Evolutionary conservation across 768 basidiomycete species (phyloP).

Genomic region (Pleurotus pulmonarius): DNA sequence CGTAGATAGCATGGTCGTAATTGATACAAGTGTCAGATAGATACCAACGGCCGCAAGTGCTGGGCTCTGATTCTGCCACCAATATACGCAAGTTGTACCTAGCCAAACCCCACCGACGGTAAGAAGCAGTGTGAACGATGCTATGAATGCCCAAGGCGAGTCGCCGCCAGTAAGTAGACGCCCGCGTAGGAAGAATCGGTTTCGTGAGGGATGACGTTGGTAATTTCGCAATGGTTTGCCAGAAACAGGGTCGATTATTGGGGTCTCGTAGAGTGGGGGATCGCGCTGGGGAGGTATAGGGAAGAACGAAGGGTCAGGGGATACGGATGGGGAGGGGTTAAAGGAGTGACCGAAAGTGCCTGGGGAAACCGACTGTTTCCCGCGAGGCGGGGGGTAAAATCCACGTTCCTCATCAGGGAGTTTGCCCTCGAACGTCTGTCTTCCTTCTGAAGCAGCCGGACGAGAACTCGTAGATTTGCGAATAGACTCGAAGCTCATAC

Average conservation of each 20-base stretch:
- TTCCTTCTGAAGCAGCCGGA: constrained; percentile 16
- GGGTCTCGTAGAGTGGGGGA: constrained; percentile 33
- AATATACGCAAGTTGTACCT: constrained; percentile 82
- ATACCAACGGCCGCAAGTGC: constrained; percentile 56
- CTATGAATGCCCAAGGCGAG: constrained; percentile 76
- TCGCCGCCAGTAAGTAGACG: constrained; percentile 83
- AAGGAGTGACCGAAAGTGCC: constrained; percentile 10
- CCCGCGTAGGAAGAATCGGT: constrained; percentile 73
- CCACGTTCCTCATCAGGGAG: constrained; percentile 32
- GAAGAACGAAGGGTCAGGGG: constrained; percentile 16
- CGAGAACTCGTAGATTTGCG: constrained; percentile 26
- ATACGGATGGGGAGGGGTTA: constrained; percentile 12
- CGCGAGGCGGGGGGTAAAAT: constrained; percentile 12
- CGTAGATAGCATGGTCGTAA: constrained; percentile 75
- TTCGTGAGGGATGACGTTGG: constrained; percentile 65
- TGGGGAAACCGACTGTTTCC: constrained; percentile 17
- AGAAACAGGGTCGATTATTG: constrained; percentile 31
- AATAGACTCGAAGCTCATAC: constrained; percentile 45
- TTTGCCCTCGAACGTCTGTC: constrained; percentile 26
- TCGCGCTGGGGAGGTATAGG: constrained; percentile 17
- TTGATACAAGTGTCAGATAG: constrained; percentile 56
- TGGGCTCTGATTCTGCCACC: constrained; percentile 80
- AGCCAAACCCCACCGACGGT: constrained; percentile 80
- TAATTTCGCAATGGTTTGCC: constrained; percentile 50
- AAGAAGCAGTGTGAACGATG: constrained; percentile 56